These are phyloP conservation scores for Oxyria digyna DNA, from an alignment of 148 eudicot species.

Conservation along the genomic window DNA sequence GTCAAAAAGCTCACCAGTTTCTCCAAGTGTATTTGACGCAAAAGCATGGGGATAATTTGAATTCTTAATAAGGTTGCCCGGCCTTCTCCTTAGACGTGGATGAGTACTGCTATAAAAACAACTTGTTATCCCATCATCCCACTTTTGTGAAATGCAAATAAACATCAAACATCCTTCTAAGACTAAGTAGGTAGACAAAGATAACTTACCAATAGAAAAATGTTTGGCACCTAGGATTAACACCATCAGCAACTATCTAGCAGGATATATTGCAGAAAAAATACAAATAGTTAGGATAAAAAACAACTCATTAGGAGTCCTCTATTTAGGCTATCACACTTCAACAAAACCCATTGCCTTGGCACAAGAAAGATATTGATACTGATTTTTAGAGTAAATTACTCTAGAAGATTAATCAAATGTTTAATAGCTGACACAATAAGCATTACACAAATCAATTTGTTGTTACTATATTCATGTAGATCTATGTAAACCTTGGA, in stretches of 20 bases:
- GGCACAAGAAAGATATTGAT: background rate
- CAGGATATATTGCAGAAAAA: background rate
- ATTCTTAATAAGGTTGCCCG: slow-evolving; percentile 21
- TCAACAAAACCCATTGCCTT: background rate
- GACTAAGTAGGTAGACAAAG: background rate
- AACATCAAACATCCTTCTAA: background rate
- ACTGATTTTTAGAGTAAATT: background rate
- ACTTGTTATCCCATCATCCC: background rate
- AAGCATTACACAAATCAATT: too few species aligned
- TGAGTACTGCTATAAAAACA: slow-evolving; percentile 34
- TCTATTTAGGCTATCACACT: background rate
- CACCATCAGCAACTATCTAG: slow-evolving; percentile 61
- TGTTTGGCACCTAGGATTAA: slow-evolving; percentile 63
- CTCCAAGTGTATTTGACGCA: slow-evolving; percentile 40
- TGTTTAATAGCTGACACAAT: background rate
- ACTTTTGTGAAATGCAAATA: background rate
- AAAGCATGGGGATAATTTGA: slow-evolving; percentile 41
- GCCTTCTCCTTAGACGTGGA: slow-evolving; percentile 47
- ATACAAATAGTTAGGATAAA: background rate
- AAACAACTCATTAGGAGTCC: background rate
- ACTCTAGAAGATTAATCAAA: background rate
- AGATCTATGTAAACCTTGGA: too few species aligned
- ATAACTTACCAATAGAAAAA: slow-evolving; percentile 66
- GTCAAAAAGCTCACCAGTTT: slow-evolving; percentile 36
- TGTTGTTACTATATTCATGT: too few species aligned